These are phyloP conservation scores for Fusarium cicatricum DNA, from an alignment of 2,329 filamentous ascomycete species.

Conservation along the genomic window DNA sequence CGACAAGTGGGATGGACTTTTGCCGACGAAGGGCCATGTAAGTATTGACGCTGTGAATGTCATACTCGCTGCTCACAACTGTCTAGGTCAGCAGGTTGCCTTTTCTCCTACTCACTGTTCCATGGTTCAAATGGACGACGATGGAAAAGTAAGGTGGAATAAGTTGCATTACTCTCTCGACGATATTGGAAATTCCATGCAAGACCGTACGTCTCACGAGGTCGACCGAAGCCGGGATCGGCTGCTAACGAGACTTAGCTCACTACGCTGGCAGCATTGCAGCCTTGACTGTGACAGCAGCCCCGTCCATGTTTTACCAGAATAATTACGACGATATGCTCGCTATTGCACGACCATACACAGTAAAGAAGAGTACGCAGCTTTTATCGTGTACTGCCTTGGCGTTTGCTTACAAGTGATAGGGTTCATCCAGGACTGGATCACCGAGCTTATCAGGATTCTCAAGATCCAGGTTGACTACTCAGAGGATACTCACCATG, in stretches of 20 bases:
- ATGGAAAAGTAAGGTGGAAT: conserved; percentile 67
- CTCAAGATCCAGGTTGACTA: conserved; percentile 82
- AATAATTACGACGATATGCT: conserved; percentile 75
- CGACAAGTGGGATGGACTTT: conserved; percentile 82
- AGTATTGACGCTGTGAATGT: conserved; percentile 34
- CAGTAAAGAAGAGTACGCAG: conserved; percentile 45
- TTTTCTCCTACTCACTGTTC: conserved; percentile 69
- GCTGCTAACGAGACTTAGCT: conserved; percentile 47
- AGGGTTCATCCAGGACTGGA: conserved; percentile 70
- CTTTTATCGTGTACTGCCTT: not conserved
- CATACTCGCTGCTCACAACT: conserved; percentile 21
- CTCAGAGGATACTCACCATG: conserved; percentile 75
- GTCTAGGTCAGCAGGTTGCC: conserved; percentile 64
- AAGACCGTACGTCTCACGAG: conserved; percentile 54
- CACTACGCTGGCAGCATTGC: conserved; percentile 67
- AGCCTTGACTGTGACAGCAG: conserved; percentile 63
- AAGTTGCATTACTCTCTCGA: conserved; percentile 59
- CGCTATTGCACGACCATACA: conserved; percentile 66
- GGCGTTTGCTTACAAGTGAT: conserved; percentile 24
- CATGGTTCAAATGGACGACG: conserved; percentile 64
- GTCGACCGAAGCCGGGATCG: not conserved
- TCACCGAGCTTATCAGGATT: conserved; percentile 72
- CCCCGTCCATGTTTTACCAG: conserved; percentile 55
- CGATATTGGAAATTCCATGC: conserved; percentile 57
- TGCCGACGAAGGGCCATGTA: conserved; percentile 70